Evolutionary conservation across 148 eudicot species (phyloP).

Genomic region (Polygonum maritimum): DNA sequence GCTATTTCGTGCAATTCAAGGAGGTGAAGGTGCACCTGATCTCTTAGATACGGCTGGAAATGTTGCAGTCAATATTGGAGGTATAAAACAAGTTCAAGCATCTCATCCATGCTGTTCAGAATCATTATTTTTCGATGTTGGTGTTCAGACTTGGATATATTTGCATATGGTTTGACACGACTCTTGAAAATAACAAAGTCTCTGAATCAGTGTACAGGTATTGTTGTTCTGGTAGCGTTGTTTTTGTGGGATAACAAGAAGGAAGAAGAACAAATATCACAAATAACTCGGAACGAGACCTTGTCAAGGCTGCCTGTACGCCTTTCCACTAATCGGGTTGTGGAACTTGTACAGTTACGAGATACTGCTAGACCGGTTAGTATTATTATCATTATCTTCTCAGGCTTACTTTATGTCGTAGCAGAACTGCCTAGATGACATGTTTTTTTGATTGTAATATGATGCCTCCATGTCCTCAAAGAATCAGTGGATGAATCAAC

Average conservation of each 20-base stretch:
- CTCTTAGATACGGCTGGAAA: slow-evolving; percentile 61
- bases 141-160: neutral
- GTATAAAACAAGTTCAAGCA: slow-evolving; percentile 24
- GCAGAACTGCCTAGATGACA: neutral
- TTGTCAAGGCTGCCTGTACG: slow-evolving; percentile 90
- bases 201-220: slow-evolving; percentile 77
- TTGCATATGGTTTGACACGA: neutral
- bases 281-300: slow-evolving; percentile 85
- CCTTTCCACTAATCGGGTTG: slow-evolving; percentile 88
- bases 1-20: slow-evolving; percentile 59
- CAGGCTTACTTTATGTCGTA: neutral
- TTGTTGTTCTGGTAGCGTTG: slow-evolving; percentile 64
- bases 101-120: neutral
- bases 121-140: neutral
- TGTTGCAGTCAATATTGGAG: slow-evolving; percentile 78
- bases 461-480: neutral
- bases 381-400: slow-evolving; percentile 15
- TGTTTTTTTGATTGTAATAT: neutral
- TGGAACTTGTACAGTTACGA: slow-evolving; percentile 90
- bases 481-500: neutral
- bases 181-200: slow-evolving; percentile 33
- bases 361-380: slow-evolving; percentile 94
- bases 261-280: slow-evolving; percentile 91
- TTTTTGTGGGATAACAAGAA: slow-evolving; percentile 92
- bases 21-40: slow-evolving; percentile 85